Percentiles rank a stretch among this genome's conserved stretches.
phyloP scores from a whole-genome alignment of 176 grass and related monocot genomes.

The Oryza glumipatula region DNA sequence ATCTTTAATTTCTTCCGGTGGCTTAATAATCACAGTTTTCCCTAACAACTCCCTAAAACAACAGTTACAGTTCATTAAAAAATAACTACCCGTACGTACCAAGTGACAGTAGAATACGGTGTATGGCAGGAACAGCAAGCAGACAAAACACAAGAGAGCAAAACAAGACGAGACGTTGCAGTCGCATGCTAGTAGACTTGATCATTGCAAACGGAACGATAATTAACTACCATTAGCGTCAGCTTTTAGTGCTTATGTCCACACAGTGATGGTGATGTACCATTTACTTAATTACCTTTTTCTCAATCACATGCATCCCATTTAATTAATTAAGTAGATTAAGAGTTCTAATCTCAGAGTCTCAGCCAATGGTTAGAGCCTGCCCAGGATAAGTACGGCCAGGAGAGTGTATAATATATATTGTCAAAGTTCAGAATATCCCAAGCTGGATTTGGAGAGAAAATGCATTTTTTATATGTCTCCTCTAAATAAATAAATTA shows the following conservation, averaged over 20 bases:
- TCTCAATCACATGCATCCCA: constrained; percentile 5
- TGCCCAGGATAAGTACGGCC: constrained; percentile 20
- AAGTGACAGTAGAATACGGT: neutral
- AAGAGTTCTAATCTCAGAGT: neutral
- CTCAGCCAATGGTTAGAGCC: constrained; percentile 31
- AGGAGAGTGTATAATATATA: neutral
- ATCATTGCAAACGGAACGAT: neutral
- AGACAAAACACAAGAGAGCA: constrained; percentile 23
- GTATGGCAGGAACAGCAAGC: constrained; percentile 16
- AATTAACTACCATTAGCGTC: neutral
- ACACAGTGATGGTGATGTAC: neutral
- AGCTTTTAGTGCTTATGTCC: neutral
- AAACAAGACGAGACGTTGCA: neutral
- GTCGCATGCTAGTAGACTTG: constrained; percentile 32
- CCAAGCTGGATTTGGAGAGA: neutral
- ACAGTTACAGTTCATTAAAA: neutral
- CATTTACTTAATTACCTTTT: neutral
- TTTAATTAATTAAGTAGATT: neutral
- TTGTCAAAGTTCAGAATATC: constrained; percentile 16
- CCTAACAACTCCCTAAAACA: neutral
- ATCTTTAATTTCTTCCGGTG: neutral
- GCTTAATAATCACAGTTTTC: neutral
- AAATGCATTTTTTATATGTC: neutral
- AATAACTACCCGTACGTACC: neutral
- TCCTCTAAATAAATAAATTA: neutral